Percentiles rank a stretch among this genome's conserved stretches.
Evolutionary conservation across 371 early-diverging fungal genomes (phyloP).

Genomic region (Umbelopsis sp.): DNA sequence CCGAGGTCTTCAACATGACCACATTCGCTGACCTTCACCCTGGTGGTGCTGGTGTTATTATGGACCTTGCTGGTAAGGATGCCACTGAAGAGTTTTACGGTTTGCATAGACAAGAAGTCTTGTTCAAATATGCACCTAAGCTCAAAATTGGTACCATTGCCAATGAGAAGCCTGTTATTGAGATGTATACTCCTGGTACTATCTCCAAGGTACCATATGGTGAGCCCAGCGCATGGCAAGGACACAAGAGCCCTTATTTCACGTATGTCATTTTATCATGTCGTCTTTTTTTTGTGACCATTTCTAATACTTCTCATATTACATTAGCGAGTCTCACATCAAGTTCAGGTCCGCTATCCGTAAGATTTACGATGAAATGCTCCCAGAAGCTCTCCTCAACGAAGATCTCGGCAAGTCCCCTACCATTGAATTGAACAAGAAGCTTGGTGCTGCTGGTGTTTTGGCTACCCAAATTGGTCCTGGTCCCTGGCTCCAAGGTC

Average conservation of each 20-base stretch:
- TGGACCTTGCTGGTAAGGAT: constrained; percentile 77
- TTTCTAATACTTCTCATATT: not conserved
- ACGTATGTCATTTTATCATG: constrained; percentile 37
- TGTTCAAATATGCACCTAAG: constrained; percentile 54
- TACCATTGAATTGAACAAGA: constrained; percentile 49
- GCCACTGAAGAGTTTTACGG: constrained; percentile 69
- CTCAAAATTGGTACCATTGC: constrained; percentile 54
- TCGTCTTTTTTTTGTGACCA: constrained; percentile 6
- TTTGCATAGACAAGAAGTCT: constrained; percentile 70
- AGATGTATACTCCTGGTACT: constrained; percentile 34
- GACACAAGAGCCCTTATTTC: constrained; percentile 63
- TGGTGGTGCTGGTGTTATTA: constrained; percentile 82
- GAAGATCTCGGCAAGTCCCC: constrained; percentile 54
- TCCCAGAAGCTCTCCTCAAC: constrained; percentile 40
- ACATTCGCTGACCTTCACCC: constrained; percentile 90
- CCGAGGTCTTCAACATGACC: constrained; percentile 91
- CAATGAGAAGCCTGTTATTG: constrained; percentile 34
- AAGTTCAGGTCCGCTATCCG: constrained; percentile 46
- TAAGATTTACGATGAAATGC: constrained; percentile 49
- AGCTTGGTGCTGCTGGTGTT: constrained; percentile 45
- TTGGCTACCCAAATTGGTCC: constrained; percentile 42
- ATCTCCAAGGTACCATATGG: constrained; percentile 62
- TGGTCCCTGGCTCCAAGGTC: constrained; percentile 39
- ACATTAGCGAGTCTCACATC: constrained; percentile 57
- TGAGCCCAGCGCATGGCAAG: constrained; percentile 59